Evolutionary conservation across 2,329 filamentous ascomycete species (phyloP), one percentile per base, ranked within the genome.

Genomic region (Phaeophleospora eucalypticola): DNA sequence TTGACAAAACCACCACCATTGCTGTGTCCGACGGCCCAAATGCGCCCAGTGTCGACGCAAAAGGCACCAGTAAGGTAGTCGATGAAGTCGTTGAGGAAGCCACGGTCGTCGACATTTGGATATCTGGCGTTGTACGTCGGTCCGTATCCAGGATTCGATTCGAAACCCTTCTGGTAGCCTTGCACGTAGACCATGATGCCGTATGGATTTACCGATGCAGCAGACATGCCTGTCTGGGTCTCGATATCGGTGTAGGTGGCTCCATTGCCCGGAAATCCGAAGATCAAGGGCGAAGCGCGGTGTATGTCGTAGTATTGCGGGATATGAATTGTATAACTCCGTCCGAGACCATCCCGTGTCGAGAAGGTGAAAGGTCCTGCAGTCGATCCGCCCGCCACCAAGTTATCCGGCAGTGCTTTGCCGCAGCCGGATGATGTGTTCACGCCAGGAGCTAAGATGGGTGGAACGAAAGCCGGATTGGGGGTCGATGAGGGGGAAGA

Each of bases 1-100:
- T 66, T 69, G 4, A 68, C 68, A 18, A 75, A 71, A 4, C 71
- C 77, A 2, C 74, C 79, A 2, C 76, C 78, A 36, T 81, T 79
- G 53, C 70, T 80, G 51, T 80, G 78, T 34, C 73, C 74, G 0
- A 66, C 63, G 2, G 67, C 68, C 45, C 74, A 76, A 32, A 77
- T 65, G 7, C 68, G 68, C 0, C 59, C 60, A 2, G 61, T 54
- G 48, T 77, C 70, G 48, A 77, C 65, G 53, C 73, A 77, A 56
- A 72, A 73, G 3, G 53, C 59, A 4, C 58, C 52, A 41, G 67
- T 58, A 4, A 77, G 51, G 21, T 68, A 52, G 8, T 64, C 55
- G 37, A 73, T 57, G 18, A 76, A 62, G 37, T 70, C 65, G 3
- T 68, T 55, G 8, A 67, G 68, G 54, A 75, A 76, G 4, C 57